phyloP scores from a whole-genome alignment of 352 stramenopile species.

The Blastocystis sp. region DNA sequence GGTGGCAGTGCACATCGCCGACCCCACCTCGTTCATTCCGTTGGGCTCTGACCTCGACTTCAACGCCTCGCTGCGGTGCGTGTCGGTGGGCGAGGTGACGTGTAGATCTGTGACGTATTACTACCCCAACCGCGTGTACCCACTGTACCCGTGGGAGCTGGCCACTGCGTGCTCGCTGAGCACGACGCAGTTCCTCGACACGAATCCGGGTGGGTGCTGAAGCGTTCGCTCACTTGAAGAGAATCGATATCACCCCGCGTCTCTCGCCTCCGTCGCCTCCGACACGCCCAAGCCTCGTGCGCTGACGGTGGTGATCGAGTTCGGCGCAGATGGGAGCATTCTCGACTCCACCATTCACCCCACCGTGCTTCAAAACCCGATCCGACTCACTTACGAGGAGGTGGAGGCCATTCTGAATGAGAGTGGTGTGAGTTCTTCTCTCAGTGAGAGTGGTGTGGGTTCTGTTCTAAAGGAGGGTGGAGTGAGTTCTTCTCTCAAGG shows the following conservation, averaged over 20 bases:
- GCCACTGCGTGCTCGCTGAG: conserved; percentile 66
- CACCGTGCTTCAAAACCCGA: conserved; percentile 30
- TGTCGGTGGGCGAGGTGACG: background rate
- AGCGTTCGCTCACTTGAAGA: background rate
- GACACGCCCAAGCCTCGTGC: conserved; percentile 30
- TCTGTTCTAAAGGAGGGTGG: no score
- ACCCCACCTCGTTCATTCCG: conserved; percentile 62
- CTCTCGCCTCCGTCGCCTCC: background rate
- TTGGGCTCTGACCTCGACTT: conserved; percentile 34
- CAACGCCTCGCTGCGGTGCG: conserved; percentile 37
- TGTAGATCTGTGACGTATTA: conserved; percentile 58
- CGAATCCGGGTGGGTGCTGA: background rate
- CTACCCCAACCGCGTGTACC: conserved; percentile 66
- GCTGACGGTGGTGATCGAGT: conserved; percentile 49
- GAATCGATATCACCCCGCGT: background rate
- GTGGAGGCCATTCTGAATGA: conserved; percentile 40
- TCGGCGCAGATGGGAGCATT: conserved; percentile 21
- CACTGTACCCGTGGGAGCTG: conserved; percentile 54
- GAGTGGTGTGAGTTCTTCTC: background rate
- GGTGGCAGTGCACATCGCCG: conserved; percentile 56
- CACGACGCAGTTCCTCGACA: conserved; percentile 54
- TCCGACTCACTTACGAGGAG: conserved; percentile 64
- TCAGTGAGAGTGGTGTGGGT: background rate
- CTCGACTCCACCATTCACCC: conserved; percentile 1
- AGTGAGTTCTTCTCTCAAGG: no score